A percentile compares a stretch with the other conserved stretches of the same genome.
These are phyloP conservation scores for Trametes polyzona DNA, from an alignment of 1,284 basidiomycete genomes.

Conservation along the genomic window DNA sequence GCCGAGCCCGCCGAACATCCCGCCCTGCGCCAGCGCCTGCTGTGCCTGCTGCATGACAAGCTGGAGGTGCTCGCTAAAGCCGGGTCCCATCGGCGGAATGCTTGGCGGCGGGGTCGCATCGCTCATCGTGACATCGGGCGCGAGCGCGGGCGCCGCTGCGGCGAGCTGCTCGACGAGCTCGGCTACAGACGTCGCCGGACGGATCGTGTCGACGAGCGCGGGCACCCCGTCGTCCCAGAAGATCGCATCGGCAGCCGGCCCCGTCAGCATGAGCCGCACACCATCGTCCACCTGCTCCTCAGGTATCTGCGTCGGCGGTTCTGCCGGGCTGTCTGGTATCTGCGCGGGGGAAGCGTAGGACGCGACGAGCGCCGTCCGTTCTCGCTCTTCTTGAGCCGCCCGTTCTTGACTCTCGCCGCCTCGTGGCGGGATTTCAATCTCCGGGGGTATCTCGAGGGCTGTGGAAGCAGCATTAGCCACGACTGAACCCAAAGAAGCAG, in stretches of 20 bases:
- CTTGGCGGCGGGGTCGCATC: conserved; percentile 22
- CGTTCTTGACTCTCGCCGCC: conserved; percentile 72
- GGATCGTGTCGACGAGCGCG: conserved; percentile 33
- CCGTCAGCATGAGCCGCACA: conserved; percentile 66
- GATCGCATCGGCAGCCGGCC: conserved; percentile 65
- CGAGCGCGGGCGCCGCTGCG: conserved; percentile 24
- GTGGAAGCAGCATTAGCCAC: conserved; percentile 31
- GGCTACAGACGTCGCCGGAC: conserved; percentile 54
- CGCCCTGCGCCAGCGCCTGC: conserved; percentile 36
- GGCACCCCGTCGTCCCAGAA: conserved; percentile 58
- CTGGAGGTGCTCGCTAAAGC: conserved; percentile 65
- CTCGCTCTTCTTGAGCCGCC: conserved; percentile 69
- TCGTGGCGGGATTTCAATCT: conserved; percentile 54
- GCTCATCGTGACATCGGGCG: conserved; percentile 26
- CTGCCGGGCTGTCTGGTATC: conserved; percentile 77
- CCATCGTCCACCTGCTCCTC: conserved; percentile 72
- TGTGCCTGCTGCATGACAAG: conserved; percentile 65
- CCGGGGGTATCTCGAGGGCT: conserved; percentile 67
- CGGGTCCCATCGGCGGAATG: conserved; percentile 35
- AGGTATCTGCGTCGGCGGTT: conserved; percentile 59
- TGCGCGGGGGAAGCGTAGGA: conserved; percentile 69
- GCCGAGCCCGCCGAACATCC: conserved; percentile 25
- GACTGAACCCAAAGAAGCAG: conserved; percentile 14
- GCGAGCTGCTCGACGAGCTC: conserved; percentile 72
- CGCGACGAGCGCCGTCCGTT: conserved; percentile 74